phyloP scores from a whole-genome alignment of 768 basidiomycete genomes.

The Podaxis sp. region DNA sequence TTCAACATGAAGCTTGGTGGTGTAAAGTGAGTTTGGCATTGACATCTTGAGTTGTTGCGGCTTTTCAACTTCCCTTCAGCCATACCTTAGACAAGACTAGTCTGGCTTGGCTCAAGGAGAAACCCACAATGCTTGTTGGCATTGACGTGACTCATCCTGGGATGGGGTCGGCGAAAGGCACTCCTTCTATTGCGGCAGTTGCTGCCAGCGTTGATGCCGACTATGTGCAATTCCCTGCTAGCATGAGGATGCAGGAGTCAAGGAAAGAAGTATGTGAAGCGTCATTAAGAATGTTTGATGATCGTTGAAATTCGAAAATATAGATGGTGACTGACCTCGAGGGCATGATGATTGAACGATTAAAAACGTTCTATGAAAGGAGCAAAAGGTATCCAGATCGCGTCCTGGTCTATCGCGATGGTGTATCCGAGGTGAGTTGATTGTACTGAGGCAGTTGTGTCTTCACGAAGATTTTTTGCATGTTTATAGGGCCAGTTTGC shows the following conservation, averaged over 20 bases:
- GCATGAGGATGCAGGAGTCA: constrained; percentile 67
- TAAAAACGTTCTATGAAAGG: constrained; percentile 46
- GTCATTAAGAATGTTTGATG: background rate
- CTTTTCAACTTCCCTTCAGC: constrained; percentile 23
- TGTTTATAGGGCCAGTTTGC: constrained; percentile 69
- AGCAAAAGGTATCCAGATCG: constrained; percentile 59
- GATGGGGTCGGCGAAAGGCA: constrained; percentile 67
- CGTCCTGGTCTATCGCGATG: constrained; percentile 76
- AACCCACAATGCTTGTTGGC: constrained; percentile 78
- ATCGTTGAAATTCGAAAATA: background rate
- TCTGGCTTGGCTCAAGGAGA: constrained; percentile 57
- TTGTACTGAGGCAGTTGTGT: constrained; percentile 10
- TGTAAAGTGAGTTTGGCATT: constrained; percentile 50
- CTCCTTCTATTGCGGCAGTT: constrained; percentile 83
- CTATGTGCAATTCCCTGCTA: constrained; percentile 73
- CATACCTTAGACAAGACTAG: constrained; percentile 47
- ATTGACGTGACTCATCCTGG: constrained; percentile 85
- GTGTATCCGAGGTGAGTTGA: constrained; percentile 69
- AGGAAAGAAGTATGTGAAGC: constrained; percentile 65
- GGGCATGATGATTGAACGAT: constrained; percentile 65
- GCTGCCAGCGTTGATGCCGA: constrained; percentile 68
- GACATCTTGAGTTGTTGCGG: background rate
- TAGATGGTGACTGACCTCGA: constrained; percentile 75
- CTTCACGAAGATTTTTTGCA: constrained; percentile 10
- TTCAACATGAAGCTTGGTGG: constrained; percentile 85